Evolutionary conservation across 495 filamentous ascomycete species (phyloP).

Genomic region (Podospora anserina): DNA sequence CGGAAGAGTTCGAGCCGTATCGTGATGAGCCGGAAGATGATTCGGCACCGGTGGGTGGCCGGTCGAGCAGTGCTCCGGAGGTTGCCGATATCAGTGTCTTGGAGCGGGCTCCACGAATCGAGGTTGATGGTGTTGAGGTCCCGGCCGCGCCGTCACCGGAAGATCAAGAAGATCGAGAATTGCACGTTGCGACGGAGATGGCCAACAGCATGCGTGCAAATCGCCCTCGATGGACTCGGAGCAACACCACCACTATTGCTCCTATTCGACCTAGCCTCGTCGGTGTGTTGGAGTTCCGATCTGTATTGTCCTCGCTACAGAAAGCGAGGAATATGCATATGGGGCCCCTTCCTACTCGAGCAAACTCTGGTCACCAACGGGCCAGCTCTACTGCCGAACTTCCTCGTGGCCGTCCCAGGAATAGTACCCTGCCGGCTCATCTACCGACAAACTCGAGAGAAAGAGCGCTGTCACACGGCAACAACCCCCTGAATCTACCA

Average conservation of each 20-base stretch:
- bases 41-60: constrained; percentile 44
- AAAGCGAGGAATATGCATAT: constrained; percentile 70
- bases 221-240: constrained; percentile 64
- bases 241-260: constrained; percentile 66
- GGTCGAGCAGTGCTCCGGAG: constrained; percentile 46
- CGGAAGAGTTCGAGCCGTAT: constrained; percentile 63
- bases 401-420: constrained; percentile 20
- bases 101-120: constrained; percentile 58
- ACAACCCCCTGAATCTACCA: constrained; percentile 27
- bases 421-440: constrained; percentile 14
- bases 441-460: constrained; percentile 22
- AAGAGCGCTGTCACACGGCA: constrained; percentile 32
- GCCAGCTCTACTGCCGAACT: constrained; percentile 14
- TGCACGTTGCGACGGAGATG: constrained; percentile 76
- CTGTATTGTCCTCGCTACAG: constrained; percentile 77
- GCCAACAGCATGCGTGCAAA: constrained; percentile 88
- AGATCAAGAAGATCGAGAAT: constrained; percentile 69
- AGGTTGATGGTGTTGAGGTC: constrained; percentile 48
- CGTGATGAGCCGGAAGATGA: constrained; percentile 62
- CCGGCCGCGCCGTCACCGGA: constrained; percentile 58
- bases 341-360: constrained; percentile 62
- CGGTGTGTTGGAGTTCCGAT: constrained; percentile 89
- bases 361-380: constrained; percentile 61
- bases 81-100: constrained; percentile 64
- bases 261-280: constrained; percentile 91